A percentile compares a stretch with the other conserved stretches of the same genome.
Conservation (phyloP, 2,329 filamentous ascomycete species). For the Aspergillus fructus region DNA sequence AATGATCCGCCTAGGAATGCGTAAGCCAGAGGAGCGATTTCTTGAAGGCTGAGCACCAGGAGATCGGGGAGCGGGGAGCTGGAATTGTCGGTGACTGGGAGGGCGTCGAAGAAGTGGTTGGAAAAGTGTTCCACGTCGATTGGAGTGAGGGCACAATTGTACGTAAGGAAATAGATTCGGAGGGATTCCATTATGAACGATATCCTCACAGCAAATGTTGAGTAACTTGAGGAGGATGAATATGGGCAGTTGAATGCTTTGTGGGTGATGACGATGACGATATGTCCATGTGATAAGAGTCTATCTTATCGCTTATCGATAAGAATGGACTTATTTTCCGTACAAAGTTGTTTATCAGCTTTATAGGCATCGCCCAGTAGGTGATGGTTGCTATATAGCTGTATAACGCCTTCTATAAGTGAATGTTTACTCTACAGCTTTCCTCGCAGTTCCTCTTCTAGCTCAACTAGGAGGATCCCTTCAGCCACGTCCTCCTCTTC, state of each 20-base stretch:
- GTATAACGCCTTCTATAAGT: neutral
- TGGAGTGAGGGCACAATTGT: slow-evolving; percentile 77
- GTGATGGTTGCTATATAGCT: neutral
- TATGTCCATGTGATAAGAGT: neutral
- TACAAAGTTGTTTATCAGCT: neutral
- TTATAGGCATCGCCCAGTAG: neutral
- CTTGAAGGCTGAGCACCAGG: slow-evolving; percentile 73
- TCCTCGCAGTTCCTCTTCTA: slow-evolving; percentile 40
- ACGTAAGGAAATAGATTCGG: slow-evolving; percentile 77
- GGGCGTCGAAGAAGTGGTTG: slow-evolving; percentile 63
- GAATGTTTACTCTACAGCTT: slow-evolving; percentile 25
- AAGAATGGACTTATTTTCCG: neutral
- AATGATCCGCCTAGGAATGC: slow-evolving; percentile 83
- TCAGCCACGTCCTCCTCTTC: slow-evolving; percentile 54
- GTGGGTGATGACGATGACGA: neutral
- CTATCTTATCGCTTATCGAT: neutral
- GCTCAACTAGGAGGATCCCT: slow-evolving; percentile 53
- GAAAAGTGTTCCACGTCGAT: slow-evolving; percentile 72
- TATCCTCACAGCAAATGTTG: neutral
- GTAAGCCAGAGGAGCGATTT: slow-evolving; percentile 80
- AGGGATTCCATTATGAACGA: slow-evolving; percentile 50
- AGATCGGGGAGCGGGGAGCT: slow-evolving; percentile 62
- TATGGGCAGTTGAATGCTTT: neutral
- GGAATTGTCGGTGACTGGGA: slow-evolving; percentile 50
- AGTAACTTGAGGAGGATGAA: neutral